Base-by-base conservation (phyloP, 306 rosid species). In the Cicer pinnatifidum region DNA sequence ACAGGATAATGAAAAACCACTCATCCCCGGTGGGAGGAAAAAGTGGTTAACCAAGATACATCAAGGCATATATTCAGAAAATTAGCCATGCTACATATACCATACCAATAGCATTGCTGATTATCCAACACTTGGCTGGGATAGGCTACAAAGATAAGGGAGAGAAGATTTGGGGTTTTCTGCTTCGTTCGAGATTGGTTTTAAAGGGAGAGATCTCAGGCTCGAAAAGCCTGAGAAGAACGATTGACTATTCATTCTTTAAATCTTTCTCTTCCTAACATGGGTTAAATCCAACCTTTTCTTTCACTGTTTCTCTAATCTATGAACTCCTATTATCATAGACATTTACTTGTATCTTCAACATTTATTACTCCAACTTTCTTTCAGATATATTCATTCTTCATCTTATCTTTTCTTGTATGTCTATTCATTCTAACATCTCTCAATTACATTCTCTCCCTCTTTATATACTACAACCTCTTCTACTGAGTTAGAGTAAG, bases 41-140 rank as follows among this genome's bases (percentile, higher is more conserved):
- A 62, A 62, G 33, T 45, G 58, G 33, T 41, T 61, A 63, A 53
- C 50, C 45, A 53, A 38, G 67, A 48, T 53, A 56, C 58, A 71
- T 16, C 20, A 44, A 63, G 44, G 12, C 58, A 46, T 13, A n/a
- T 33, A 78, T 53, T 53, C 60, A 78, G 72, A 8, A 71, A 62
- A 61, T 11, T 15, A 78, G 33, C 59, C 53, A 40, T 41, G 43
- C 71, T 35, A 28, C 16, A 72, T 64, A 51, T 23, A 72, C 48
- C 50, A 53, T 28, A 35, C 1, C 53, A 16, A 43, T 17, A 23
- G 58, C 64, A 72, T 37, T 7, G 16, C 51, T 53, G 33, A 64
- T 57, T 50, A 46, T 72, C 15, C 56, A 51, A 35, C 75, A 56
- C 46, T 19, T 46, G 51, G 51, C 37, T 40, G 37, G 48, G 38